A percentile compares a stretch with the other conserved stretches of the same genome.
Conservation (phyloP, 768 basidiomycete species). For the Cubamyces lactineus region DNA sequence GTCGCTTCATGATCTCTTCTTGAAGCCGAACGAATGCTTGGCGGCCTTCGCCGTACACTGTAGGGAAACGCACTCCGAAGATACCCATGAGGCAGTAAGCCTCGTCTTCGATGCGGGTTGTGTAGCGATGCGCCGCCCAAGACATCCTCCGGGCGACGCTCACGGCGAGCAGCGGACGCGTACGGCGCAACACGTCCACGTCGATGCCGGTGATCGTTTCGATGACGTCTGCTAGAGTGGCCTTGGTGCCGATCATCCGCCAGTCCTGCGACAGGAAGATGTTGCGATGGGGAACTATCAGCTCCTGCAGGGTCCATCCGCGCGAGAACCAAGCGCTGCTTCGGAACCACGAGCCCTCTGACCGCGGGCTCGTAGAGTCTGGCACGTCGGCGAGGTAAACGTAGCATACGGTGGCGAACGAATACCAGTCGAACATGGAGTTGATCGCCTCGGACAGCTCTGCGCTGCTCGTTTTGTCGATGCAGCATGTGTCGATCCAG, state of each 20-base stretch:
- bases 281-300: neutral
- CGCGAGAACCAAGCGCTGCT: neutral
- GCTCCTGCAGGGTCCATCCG: slow-evolving; percentile 4
- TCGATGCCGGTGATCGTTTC: neutral
- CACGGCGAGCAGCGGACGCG: neutral
- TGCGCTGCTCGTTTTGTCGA: slow-evolving; percentile 13
- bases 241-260: slow-evolving; percentile 6
- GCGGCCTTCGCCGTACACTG: slow-evolving; percentile 4
- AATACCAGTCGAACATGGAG: slow-evolving; percentile 4
- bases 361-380: neutral
- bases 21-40: neutral
- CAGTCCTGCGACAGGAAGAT: slow-evolving; percentile 1
- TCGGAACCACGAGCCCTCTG: neutral
- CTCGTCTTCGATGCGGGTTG: slow-evolving; percentile 1
- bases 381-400: neutral
- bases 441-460: slow-evolving; percentile 9
- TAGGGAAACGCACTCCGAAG: neutral
- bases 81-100: slow-evolving; percentile 11
- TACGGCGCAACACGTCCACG: neutral
- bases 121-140: neutral
- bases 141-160: slow-evolving; percentile 13
- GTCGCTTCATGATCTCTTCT: neutral
- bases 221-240: neutral
- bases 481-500: slow-evolving; percentile 19
- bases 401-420: neutral